Evolutionary conservation across 2,329 filamentous ascomycete genomes (phyloP), one percentile per base, ranked within the genome.

Genomic region (Westerdykella ornata): DNA sequence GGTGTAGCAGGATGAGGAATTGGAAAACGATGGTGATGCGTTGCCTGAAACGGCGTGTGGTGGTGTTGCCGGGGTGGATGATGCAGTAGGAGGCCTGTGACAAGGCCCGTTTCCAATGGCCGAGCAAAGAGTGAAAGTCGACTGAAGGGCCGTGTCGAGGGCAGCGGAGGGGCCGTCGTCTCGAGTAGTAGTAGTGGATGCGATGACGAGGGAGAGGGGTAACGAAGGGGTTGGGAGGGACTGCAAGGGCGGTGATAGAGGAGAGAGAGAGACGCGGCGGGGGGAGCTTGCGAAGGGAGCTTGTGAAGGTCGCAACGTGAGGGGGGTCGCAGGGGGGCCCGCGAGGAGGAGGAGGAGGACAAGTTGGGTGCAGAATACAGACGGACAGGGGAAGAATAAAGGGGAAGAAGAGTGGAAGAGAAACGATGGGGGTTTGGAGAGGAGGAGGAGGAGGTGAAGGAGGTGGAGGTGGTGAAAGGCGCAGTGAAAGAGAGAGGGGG

Each of bases 31-130:
- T 45, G 28, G 45, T 45, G 45, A 47, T 44, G 46, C 44, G 42
- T 45, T 50, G 34, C 30, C 50, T 57, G 54, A 57, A 58, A 60
- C 57, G 46, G 48, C 17, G 38, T 35, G 40, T 26, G 22, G 12
- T 3, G 22, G 8, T 26, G 3, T 7, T 26, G 22, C 22, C 22
- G 22, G 22, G 22, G 35, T 43, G 46, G 38, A 46, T 29, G 30
- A 33, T 7, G 30, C 8, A 13, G n/a, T 14, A 33, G 16, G 30
- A 5, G 4, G 30, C 8, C 30, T 33, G 30, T 33, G 13, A 33
- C 30, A 17, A n/a, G 30, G 30, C 16, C 30, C 30, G 30, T 33
- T 33, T 33, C 16, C 30, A 33, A 33, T 33, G 30, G n/a, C 30
- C 11, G 6, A 14, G 30, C 8, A 13, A n/a, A n/a, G n/a, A 3